Conservation (phyloP, 306 rosid species). For the Casuarina glauca region DNA sequence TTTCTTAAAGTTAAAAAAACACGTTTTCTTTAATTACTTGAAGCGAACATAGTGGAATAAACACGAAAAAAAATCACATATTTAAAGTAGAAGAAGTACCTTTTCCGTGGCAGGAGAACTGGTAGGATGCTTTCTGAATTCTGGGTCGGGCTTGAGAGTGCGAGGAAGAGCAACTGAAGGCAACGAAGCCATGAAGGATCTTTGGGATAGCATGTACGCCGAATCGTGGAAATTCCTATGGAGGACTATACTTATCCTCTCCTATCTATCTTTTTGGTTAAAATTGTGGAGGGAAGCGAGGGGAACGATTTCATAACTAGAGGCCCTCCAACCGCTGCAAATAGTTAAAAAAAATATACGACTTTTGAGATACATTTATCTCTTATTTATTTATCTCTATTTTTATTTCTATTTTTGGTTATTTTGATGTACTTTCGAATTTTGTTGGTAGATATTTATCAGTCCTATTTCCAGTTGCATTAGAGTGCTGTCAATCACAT, state of each 20-base stretch:
- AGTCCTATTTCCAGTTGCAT: too few species aligned
- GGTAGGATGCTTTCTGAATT: slow-evolving; percentile 51
- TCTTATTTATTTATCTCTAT: too few species aligned
- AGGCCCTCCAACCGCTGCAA: slow-evolving; percentile 15
- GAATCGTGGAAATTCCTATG: slow-evolving; percentile 11
- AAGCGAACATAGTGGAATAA: background rate
- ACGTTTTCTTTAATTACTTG: background rate
- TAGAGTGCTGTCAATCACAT: too few species aligned
- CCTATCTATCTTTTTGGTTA: slow-evolving; percentile 27
- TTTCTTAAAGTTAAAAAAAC: background rate
- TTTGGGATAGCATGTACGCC: background rate
- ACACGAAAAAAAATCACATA: background rate
- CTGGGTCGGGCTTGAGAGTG: slow-evolving; percentile 60
- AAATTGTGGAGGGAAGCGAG: slow-evolving; percentile 34
- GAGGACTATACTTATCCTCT: background rate
- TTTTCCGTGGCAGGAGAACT: slow-evolving; percentile 41
- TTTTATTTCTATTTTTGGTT: too few species aligned
- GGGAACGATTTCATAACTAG: background rate
- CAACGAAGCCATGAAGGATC: slow-evolving; percentile 62
- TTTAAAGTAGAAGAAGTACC: slow-evolving; percentile 35
- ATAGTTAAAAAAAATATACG: background rate
- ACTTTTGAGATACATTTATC: background rate
- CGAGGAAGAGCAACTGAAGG: slow-evolving; percentile 57
- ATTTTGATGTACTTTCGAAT: too few species aligned
- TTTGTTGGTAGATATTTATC: too few species aligned